A percentile compares a stretch with the other conserved stretches of the same genome.
phyloP scores from a whole-genome alignment of 441 rosid genomes.

The Lagerstroemia fauriei region DNA sequence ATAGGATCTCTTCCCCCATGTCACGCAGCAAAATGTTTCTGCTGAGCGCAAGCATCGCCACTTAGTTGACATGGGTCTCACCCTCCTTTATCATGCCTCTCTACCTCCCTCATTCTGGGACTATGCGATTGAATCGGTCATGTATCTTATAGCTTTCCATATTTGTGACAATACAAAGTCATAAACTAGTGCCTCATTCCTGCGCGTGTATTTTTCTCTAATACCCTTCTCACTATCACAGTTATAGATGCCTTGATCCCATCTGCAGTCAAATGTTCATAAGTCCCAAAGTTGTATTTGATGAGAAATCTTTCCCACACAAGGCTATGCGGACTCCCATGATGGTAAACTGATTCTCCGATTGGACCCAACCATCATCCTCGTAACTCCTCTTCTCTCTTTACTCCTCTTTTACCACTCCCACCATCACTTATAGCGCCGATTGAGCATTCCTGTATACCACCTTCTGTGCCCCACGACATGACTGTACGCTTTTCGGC shows the following conservation, averaged over 20 bases:
- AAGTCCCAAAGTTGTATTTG: not conserved
- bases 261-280: not conserved
- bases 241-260: not conserved
- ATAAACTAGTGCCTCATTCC: not conserved
- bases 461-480: not conserved
- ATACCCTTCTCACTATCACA: not conserved
- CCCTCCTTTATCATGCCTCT: not conserved
- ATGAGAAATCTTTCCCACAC: not conserved
- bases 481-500: too few relatives aligned
- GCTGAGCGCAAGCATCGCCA: constrained; percentile 1
- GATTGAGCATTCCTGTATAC: too few relatives aligned
- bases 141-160: not conserved
- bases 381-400: not conserved
- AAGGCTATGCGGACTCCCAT: too few relatives aligned
- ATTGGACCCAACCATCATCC: too few relatives aligned
- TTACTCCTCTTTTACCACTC: too few relatives aligned
- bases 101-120: not conserved
- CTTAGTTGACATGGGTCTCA: not conserved
- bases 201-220: not conserved
- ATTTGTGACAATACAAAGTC: not conserved
- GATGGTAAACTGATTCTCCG: not conserved
- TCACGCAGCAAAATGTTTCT: not conserved
- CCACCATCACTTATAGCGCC: too few relatives aligned
- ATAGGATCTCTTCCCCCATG: not conserved
- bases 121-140: not conserved